Evolutionary conservation across 306 rosid species (phyloP).

Genomic region (Vigna radiata): DNA sequence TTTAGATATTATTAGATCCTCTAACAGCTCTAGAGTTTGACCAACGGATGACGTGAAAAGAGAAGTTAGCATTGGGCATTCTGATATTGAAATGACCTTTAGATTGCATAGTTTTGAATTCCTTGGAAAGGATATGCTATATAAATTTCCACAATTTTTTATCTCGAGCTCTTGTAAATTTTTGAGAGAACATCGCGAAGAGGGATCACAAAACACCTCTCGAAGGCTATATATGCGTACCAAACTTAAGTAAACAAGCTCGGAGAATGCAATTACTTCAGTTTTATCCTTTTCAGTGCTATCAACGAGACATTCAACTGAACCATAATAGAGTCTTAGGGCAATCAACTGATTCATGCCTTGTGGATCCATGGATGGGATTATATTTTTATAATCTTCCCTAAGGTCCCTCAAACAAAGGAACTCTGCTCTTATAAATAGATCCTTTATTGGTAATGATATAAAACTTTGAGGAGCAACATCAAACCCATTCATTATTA

Average conservation of each 20-base stretch:
- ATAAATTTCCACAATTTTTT: not conserved
- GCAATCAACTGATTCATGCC: conserved; percentile 33
- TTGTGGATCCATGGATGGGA: conserved; percentile 32
- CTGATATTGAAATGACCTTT: not conserved
- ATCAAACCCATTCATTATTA: not conserved
- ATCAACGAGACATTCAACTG: not conserved
- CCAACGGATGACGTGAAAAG: conserved; percentile 3
- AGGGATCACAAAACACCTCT: too few species aligned
- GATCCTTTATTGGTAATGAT: conserved; percentile 1
- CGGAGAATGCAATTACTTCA: not conserved
- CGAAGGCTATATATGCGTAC: not conserved
- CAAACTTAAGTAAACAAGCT: not conserved
- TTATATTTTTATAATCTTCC: conserved; percentile 19
- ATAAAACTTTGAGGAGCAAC: not conserved
- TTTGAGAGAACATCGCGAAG: not conserved
- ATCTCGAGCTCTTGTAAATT: conserved; percentile 15
- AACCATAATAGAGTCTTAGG: not conserved
- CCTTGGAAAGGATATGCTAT: conserved; percentile 39
- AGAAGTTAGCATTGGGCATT: not conserved
- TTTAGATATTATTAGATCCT: not conserved
- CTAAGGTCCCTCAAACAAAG: not conserved
- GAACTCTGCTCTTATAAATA: conserved; percentile 2
- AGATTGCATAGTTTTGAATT: conserved; percentile 32
- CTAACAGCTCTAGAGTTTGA: conserved; percentile 18
- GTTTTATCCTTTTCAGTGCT: too few species aligned